phyloP scores from a whole-genome alignment of 805 yeast genomes.

The Yamadazyma akitaensis region DNA sequence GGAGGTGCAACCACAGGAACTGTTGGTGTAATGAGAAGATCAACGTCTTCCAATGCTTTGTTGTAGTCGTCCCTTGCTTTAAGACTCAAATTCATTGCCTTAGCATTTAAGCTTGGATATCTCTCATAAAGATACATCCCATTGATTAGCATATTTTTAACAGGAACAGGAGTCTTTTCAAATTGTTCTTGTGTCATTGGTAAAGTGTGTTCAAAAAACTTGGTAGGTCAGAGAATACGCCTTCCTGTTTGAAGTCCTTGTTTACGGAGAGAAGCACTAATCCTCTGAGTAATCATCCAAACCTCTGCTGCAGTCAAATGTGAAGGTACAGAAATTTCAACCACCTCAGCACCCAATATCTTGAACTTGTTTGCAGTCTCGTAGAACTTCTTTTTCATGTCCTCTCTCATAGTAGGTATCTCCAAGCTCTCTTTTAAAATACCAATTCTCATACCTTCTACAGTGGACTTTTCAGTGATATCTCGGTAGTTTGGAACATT shows the following conservation, averaged over 20 bases:
- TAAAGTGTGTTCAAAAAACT: conserved; percentile 9
- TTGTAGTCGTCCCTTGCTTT: conserved; percentile 14
- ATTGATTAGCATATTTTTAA: conserved; percentile 12
- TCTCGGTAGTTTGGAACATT: conserved; percentile 14
- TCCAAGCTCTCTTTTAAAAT: conserved; percentile 15
- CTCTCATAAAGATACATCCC: conserved; percentile 13
- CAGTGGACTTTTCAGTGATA: conserved; percentile 8
- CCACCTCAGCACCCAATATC: conserved; percentile 15
- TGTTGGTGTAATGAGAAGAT: conserved; percentile 14
- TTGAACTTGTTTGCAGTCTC: conserved; percentile 12
- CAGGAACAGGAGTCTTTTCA: conserved; percentile 14
- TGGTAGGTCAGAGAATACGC: conserved; percentile 11
- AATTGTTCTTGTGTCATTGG: conserved; percentile 14
- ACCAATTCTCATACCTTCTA: conserved; percentile 17
- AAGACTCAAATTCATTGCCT: conserved; percentile 14
- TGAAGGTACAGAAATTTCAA: conserved; percentile 15
- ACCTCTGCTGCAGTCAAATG: conserved; percentile 15
- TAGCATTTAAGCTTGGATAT: conserved; percentile 13
- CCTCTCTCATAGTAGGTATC: conserved; percentile 15
- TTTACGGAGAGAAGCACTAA: conserved; percentile 12
- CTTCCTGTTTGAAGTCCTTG: conserved; percentile 13
- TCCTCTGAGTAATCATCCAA: conserved; percentile 15
- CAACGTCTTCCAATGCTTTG: conserved; percentile 13
- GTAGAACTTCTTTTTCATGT: conserved; percentile 12
- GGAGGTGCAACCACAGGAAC: conserved; percentile 15